Evolutionary conservation across 2,329 filamentous ascomycete species (phyloP), one percentile per base, ranked within the genome.

Genomic region (Arachnomyces sp.): DNA sequence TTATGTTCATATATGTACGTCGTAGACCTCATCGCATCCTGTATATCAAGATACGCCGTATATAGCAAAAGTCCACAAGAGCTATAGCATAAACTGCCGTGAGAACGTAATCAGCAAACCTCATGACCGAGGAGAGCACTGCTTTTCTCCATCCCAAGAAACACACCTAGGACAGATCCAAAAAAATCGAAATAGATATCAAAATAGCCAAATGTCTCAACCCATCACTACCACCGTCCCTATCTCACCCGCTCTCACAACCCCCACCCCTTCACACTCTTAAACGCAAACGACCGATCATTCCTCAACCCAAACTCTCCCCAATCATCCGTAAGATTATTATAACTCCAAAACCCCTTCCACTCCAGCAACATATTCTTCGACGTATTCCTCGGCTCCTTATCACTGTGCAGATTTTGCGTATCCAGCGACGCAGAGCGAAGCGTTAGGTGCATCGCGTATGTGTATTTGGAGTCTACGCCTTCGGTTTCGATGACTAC

Each of bases 341-440:
- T 94, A 58, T 93, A 90, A 65, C 82, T 90, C 77, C 86, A 94
- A 58, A 89, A 95, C 1, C 84, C 82, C 53, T 83, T 82, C 90
- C 92, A 98, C 0, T 71, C 67, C 37, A 98, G 65, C 64, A 93
- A 94, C 46, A 90, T 95, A 55, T 93, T 94, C 57, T 79, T 78
- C 0, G 79, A 69, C 1, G 70, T 67, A 36, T 64, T 65, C 6
- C 53, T 45, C 28, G 49, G 47, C 8, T 49, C 9, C 20, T 5
- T 9, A 29, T n/a, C 36, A 7, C 12, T 43, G 38, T 11, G 42
- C 47, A 8, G 49, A 32, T 0, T 72, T 74, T 47, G 72, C 75
- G 5, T 55, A 53, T 20, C 59, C 54, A 9, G 77, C 74, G 72
- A 79, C 1, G 61, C 47, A 1, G 62, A 66, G 31, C 77, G 77